Evolutionary conservation across 805 yeast species (phyloP), one percentile per base, ranked within the genome.

Genomic region (Nakazawaea holstii): DNA sequence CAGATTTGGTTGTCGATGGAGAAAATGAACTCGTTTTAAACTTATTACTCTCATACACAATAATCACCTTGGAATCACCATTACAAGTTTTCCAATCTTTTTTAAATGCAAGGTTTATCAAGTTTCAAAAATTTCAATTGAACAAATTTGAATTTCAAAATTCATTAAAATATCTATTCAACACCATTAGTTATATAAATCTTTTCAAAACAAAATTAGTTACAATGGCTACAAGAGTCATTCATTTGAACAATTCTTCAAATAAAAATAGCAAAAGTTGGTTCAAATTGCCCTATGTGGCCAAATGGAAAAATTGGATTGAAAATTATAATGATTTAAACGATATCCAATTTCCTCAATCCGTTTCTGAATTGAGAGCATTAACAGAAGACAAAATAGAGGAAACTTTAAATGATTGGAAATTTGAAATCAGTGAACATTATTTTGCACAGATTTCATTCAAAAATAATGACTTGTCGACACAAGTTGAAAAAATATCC

Each of bases 301-400:
- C 50, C 24, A 59, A 57, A 40, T 66, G 63, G 62, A 27, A 48
- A 3, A 51, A 50, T 9, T 65, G 68, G 68, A 50, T 66, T 2
- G 51, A 55, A 9, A 38, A 40, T 43, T 50, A 9, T 26, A 32
- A 10, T 46, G 52, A n/a, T 54, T 42, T 44, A 8, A 26, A 10
- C 5, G 50, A 54, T 17, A 52, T 58, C 17, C 46, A 55, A 1
- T 59, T 56, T 35, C 57, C 64, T 3, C 47, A 54, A 4, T 27
- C 55, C 5, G 27, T 53, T 17, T 24, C 35, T 7, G 55, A 52
- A 9, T 48, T 56, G 26, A 56, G 51, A 36, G 35, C 8, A 10
- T 48, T 54, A 6, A 41, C 43, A 9, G 49, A 49, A 15, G 30
- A 31, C 1, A 27, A 31, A 4, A 14, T 61, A 1, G 49, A 55